A percentile compares a stretch with the other conserved stretches of the same genome.
phyloP scores from a whole-genome alignment of 257 asterid genomes.

The Solanum corneliomulleri region DNA sequence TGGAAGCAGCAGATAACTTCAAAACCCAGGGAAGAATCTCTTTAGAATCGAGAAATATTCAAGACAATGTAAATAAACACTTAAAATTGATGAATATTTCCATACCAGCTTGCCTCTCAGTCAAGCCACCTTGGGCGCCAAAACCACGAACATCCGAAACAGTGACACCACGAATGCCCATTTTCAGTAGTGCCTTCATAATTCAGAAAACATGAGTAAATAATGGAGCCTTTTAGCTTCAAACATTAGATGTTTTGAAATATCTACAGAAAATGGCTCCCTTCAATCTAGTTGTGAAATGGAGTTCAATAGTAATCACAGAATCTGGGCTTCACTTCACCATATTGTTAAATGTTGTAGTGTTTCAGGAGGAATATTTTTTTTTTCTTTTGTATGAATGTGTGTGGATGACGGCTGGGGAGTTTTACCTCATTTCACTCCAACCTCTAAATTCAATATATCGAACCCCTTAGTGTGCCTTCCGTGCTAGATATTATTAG shows the following conservation, averaged over 20 bases:
- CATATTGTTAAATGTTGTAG: not conserved
- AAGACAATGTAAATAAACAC: not conserved
- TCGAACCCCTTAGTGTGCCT: not conserved
- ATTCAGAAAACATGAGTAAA: not conserved
- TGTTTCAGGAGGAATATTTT: too few relatives aligned
- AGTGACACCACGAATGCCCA: conserved; percentile 94
- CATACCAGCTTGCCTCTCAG: conserved; percentile 93
- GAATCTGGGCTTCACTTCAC: not conserved
- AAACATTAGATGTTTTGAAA: not conserved
- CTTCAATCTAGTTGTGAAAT: not conserved
- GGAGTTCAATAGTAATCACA: not conserved
- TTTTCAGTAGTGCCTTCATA: conserved; percentile 71
- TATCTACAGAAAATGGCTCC: not conserved
- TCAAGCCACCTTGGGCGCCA: conserved; percentile 91
- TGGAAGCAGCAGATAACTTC: conserved; percentile 8
- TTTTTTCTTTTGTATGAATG: not conserved
- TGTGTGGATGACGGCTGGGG: too few relatives aligned
- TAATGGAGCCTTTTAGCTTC: not conserved
- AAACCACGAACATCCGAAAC: conserved; percentile 93
- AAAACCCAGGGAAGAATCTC: not conserved
- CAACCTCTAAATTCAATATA: not conserved
- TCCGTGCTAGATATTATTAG: not conserved
- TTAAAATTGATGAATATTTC: not conserved
- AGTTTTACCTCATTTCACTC: not conserved
- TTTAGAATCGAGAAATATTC: not conserved